Evolutionary conservation across 2,329 filamentous ascomycete species (phyloP), one percentile per base, ranked within the genome.

Genomic region (Diaporthe nobilis): DNA sequence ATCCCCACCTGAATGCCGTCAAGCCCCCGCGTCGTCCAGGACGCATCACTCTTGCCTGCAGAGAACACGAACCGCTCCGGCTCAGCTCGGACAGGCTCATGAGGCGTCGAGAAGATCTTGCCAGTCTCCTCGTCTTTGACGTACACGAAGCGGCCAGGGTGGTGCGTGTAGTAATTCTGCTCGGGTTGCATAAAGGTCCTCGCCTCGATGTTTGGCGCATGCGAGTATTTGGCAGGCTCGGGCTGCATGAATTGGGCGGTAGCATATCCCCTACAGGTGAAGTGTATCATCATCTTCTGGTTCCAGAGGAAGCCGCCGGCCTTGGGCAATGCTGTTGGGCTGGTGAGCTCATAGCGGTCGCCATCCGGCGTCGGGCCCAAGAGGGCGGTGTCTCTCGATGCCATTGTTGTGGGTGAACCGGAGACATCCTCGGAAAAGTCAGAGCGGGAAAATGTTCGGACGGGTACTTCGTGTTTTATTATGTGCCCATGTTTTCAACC

Each of bases 121-220:
- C 83, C 83, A 0, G 84, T 86, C 73, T 89, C 88, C 77, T 90
- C 88, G 77, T 91, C 89, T 78, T 90, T 90, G 82, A 91, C 80
- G 78, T 91, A 91, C 68, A 90, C 88, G 79, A 91, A 91, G 4
- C 89, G 88, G 55, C 89, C 89, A 3, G 89, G 89, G 79, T 91
- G 89, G 79, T 91, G 88, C 10, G 88, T 83, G 78, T 90, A 91
- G 83, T 91, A 91, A 80, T 87, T 89, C 78, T 89, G 88, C 81
- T 91, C 89, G 1, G 89, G 89, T 79, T 91, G 89, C 89, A 91
- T 91, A 79, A 91, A 91, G 4, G 89, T 91, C 81, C 87, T 88
- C 76, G 87, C 88, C 81, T 91, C 89, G 74, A 91, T 85, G 74
- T 89, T 90, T 15, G 89, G 89, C 12, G 89, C 87, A 77, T 90